Percentiles rank a stretch among this genome's conserved stretches.
Conservation (phyloP, 495 filamentous ascomycete species). For the Penicillium ochrochloron region DNA sequence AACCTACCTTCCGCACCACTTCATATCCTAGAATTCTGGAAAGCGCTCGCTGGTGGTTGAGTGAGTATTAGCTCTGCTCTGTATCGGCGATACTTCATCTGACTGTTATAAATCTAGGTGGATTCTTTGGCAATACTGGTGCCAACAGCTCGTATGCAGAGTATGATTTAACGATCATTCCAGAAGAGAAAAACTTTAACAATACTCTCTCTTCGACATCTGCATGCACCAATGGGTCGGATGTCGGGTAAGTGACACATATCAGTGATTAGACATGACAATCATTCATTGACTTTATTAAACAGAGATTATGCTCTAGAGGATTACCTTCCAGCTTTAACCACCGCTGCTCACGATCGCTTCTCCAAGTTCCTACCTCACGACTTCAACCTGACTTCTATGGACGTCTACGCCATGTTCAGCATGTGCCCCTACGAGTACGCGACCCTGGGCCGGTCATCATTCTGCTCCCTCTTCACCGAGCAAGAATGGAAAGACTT, state of each 20-base stretch:
- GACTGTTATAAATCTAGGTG: background rate
- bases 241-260: background rate
- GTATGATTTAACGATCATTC: background rate
- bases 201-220: background rate
- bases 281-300: too few relatives aligned
- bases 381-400: slow-evolving; percentile 53
- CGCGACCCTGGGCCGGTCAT: slow-evolving; percentile 33
- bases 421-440: slow-evolving; percentile 45
- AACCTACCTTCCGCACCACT: slow-evolving; percentile 49
- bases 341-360: background rate
- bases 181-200: background rate
- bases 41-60: slow-evolving; percentile 41
- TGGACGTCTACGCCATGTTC: slow-evolving; percentile 59
- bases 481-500: background rate
- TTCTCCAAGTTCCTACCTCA: slow-evolving; percentile 20
- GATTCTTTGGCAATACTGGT: background rate
- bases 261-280: too few relatives aligned
- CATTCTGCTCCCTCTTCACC: slow-evolving; percentile 44
- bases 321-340: background rate
- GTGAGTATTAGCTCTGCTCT: background rate
- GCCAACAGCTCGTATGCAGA: background rate
- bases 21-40: slow-evolving; percentile 54
- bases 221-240: background rate
- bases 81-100: background rate
- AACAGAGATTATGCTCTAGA: background rate